Conservation (phyloP, 129 eudicot genomes). For the Artemisia argyi region DNA sequence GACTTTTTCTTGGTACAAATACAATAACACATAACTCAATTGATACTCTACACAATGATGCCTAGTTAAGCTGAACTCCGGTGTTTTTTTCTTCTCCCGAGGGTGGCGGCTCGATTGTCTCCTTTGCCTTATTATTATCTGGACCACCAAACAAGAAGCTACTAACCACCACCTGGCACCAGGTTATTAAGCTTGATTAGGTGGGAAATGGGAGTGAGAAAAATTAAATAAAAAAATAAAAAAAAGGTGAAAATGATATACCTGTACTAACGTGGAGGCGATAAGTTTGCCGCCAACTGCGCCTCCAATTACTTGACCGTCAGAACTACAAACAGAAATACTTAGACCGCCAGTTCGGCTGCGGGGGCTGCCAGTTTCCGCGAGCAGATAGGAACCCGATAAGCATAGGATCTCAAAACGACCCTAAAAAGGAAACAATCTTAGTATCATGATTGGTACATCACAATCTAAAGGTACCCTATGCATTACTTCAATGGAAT, state of each 20-base stretch:
- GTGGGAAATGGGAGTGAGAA: neutral
- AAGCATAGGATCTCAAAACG: conserved; percentile 84
- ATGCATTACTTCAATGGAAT: neutral
- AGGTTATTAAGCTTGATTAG: neutral
- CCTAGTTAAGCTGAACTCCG: conserved; percentile 42
- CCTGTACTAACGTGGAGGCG: conserved; percentile 89
- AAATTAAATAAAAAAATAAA: no score
- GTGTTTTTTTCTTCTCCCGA: conserved; percentile 45
- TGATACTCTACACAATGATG: conserved; percentile 12
- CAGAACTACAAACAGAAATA: conserved; percentile 76
- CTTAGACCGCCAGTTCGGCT: conserved; percentile 88
- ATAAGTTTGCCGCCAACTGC: conserved; percentile 81
- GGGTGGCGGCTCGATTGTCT: conserved; percentile 38
- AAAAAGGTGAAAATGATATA: conserved; percentile 17
- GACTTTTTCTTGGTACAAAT: conserved; percentile 37
- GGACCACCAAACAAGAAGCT: conserved; percentile 56
- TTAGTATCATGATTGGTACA: neutral
- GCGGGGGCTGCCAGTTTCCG: conserved; percentile 73
- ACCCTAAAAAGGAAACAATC: conserved; percentile 50
- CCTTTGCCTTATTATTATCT: conserved; percentile 50
- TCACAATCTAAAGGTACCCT: neutral
- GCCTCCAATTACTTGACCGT: conserved; percentile 92
- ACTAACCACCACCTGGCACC: conserved; percentile 73
- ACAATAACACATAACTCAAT: conserved; percentile 40
- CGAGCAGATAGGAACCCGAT: conserved; percentile 87